These are phyloP conservation scores for Tephrocybe sp. DNA, from an alignment of 768 basidiomycete species.

Conservation along the genomic window DNA sequence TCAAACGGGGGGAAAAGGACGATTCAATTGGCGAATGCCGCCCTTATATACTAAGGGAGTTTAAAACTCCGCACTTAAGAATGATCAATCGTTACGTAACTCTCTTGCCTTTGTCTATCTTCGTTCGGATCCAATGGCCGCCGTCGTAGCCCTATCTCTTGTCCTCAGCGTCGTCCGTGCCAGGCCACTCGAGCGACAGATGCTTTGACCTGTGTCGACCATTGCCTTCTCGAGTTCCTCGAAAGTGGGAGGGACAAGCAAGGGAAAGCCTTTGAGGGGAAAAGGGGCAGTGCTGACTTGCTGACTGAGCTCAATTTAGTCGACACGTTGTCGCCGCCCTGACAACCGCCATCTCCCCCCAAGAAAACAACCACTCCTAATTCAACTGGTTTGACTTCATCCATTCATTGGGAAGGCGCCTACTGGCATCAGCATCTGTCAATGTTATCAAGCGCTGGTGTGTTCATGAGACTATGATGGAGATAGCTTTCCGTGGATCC, in stretches of 20 bases:
- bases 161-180: too few relatives aligned
- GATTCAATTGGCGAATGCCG: slow-evolving; percentile 25
- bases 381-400: not conserved
- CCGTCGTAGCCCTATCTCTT: not conserved
- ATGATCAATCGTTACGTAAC: slow-evolving; percentile 44
- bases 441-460: slow-evolving; percentile 12
- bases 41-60: slow-evolving; percentile 43
- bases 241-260: not conserved
- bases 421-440: slow-evolving; percentile 14
- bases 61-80: slow-evolving; percentile 48
- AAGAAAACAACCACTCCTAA: not conserved
- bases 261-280: not conserved
- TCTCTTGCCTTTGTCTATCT: slow-evolving; percentile 32
- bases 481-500: not conserved
- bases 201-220: too few relatives aligned
- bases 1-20: slow-evolving; percentile 32
- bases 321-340: slow-evolving; percentile 6
- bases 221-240: not conserved
- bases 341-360: slow-evolving; percentile 7
- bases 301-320: not conserved
- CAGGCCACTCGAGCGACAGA: too few relatives aligned
- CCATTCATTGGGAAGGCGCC: slow-evolving; percentile 5
- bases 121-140: slow-evolving; percentile 15
- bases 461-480: not conserved
- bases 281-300: not conserved